Conservation (phyloP, 305 asterid species). For the Withania somnifera region DNA sequence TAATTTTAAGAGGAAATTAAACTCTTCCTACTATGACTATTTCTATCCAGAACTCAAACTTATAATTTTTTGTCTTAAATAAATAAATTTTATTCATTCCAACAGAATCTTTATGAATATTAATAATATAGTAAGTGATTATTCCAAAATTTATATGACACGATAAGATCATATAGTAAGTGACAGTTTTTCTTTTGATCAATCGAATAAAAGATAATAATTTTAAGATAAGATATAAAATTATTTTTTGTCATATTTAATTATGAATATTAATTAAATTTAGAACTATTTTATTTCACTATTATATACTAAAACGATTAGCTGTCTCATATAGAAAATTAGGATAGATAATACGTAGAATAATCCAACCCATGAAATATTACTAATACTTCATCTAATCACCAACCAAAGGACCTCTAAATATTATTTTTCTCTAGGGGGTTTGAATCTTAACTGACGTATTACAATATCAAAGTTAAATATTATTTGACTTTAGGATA, state of each 20-base stretch:
- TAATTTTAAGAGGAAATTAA: no score
- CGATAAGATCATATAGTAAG: background rate
- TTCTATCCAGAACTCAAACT: no score
- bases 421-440: background rate
- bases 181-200: background rate
- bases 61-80: no score
- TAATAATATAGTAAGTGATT: no score
- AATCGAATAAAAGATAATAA: background rate
- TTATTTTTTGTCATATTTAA: background rate
- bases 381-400: background rate
- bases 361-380: no score
- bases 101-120: no score
- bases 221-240: background rate
- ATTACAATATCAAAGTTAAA: background rate
- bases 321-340: background rate
- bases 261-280: background rate
- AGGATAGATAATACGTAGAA: background rate
- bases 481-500: background rate
- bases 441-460: background rate
- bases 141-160: background rate
- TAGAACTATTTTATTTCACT: no score
- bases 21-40: no score
- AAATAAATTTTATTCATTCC: no score
- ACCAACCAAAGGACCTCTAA: background rate
- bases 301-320: background rate